Evolutionary conservation across 495 filamentous ascomycete species (phyloP).

Genomic region (Choiromyces venosus): DNA sequence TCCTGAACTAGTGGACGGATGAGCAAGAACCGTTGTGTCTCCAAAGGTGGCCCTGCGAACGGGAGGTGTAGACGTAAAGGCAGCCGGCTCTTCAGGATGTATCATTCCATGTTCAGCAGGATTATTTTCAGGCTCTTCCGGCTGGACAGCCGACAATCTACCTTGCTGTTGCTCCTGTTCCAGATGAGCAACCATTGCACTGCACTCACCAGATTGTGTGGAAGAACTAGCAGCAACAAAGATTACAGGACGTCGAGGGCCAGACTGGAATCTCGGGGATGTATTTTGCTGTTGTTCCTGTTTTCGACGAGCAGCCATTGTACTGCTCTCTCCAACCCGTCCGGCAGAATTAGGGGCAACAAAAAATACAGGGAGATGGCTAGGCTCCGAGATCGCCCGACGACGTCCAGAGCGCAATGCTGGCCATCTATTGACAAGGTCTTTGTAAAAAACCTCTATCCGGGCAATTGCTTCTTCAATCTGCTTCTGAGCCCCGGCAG

Average conservation of each 20-base stretch:
- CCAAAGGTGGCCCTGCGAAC: background rate
- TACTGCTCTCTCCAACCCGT: too few relatives aligned
- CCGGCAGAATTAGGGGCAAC: too few relatives aligned
- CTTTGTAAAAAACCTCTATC: background rate
- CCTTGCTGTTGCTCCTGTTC: too few relatives aligned
- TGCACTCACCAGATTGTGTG: background rate
- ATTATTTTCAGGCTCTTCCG: background rate
- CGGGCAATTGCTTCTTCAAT: background rate
- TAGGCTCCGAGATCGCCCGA: background rate
- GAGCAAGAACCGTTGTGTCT: too few relatives aligned
- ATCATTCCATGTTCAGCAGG: background rate
- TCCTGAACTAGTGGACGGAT: background rate
- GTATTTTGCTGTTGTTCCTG: too few relatives aligned
- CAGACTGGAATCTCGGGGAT: too few relatives aligned
- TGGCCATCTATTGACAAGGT: background rate
- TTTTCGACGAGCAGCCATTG: too few relatives aligned
- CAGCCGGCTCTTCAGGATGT: background rate
- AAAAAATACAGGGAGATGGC: too few relatives aligned
- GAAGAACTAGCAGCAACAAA: background rate
- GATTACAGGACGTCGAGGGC: background rate
- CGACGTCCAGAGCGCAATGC: accelerated
- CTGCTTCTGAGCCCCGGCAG: background rate
- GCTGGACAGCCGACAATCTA: background rate
- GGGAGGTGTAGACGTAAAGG: background rate
- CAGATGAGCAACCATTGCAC: too few relatives aligned